Base-by-base conservation (phyloP, 1,139 yeast genomes). In the Pichia sp. region DNA sequence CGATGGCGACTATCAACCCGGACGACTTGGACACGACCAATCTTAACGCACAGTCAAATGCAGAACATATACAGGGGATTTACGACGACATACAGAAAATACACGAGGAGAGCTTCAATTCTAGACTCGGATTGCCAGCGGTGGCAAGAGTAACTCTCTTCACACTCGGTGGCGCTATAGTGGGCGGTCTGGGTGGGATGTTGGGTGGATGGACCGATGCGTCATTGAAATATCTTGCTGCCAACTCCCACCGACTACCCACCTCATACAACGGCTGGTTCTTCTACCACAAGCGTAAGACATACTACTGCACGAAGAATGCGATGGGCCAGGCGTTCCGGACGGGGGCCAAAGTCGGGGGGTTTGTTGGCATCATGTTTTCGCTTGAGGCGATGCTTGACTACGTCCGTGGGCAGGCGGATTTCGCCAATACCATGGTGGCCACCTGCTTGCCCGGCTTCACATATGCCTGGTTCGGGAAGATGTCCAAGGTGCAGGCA, bases 221-320 rank as follows among this genome's bases (percentile, higher is more conserved):
- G 1, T 80, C 88, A 0, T 70, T 84, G 44, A 76, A 83, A 49
- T 90, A 81, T 63, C 74, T 89, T 53, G 90, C 92, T 1, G 90
- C 87, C 61, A 89, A 89, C 64, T 87, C 95, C 11, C 96, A 89
- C 65, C 70, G 96, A 49, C 72, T 90, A 58, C 96, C 96, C 4
- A 75, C 72, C 26, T 84, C 87, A 0, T 87, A 84, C 54, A 93
- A 90, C 38, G 95, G 93, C 0, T 89, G 96, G 96, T 90, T 87
- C 67, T 87, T 86, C 67, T 89, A 90, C 70, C 95, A 89, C 70
- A 89, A 87, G 70, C 79, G 90, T 61, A 89, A 88, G 72, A 87
- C 87, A 69, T 87, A 87, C 67, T 87, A 85, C 46, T 82, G 89
- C 72, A 70, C 87, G 45, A 75, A 80, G 54, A 73, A 72, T 30